Evolutionary conservation across 257 asterid species (phyloP), one percentile per base, ranked within the genome.

Genomic region (Penstemon newberryi): DNA sequence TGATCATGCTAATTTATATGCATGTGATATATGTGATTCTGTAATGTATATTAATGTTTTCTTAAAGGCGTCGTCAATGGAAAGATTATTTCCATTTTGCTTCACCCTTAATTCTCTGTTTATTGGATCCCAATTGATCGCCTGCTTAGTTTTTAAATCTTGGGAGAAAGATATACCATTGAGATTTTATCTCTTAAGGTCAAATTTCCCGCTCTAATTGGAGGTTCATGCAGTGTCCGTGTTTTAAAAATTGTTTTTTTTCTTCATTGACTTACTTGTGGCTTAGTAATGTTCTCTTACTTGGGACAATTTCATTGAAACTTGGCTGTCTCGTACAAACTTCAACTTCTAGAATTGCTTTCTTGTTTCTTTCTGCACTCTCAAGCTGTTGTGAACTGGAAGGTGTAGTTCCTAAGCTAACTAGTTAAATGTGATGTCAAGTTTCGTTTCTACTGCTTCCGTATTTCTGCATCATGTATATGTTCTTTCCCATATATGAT

Each of bases 231-330:
- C 64, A 55, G 2, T 60, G 44, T 46, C 45, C 51, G 25, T 37
- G 46, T 12, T 41, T 54, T 67, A 44, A 53, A 51, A 46, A 40
- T 36, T 45, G 60, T 40, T 39, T 10, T 5, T 53, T 65, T 65
- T 25, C 70, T 57, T 15, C 8, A 44, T 75, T 44, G 13, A 33
- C 15, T 76, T 66, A 40, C 51, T 44, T 58, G 57, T 67, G 51
- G 51, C 51, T 9, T 6, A 46, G 11, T 46, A 46, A 46, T 25
- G 33, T 25, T 25, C 7, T 3, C 9, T 3, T 7, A 12, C 1
- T 7, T 46, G 11, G 4, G 51, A 12, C 51, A 46, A 46, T 9
- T 6, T 46, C 6, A 6, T 9, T 15, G 7, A 36, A 58, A 19
- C 69, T 56, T 51, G 36, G 15, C 62, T 67, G 44, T 45, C 19